Conservation (phyloP, 75 land plant genomes). For the Cryptomeria japonica region DNA sequence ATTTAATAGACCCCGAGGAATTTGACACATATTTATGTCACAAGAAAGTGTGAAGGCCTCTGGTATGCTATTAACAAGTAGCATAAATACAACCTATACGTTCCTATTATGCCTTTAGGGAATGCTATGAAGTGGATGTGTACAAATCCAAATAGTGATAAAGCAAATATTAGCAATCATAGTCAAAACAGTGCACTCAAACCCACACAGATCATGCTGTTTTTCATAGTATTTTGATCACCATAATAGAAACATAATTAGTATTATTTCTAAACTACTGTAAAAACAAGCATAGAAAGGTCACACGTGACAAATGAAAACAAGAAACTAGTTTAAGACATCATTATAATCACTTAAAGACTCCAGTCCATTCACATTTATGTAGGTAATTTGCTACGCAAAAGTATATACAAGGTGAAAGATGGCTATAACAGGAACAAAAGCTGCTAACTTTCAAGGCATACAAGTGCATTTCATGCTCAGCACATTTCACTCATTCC, state of each 20-base stretch:
- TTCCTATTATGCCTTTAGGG: not conserved
- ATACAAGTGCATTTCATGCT: not conserved
- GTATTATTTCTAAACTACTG: not conserved
- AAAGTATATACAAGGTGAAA: not conserved
- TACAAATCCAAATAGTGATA: not conserved
- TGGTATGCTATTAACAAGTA: not conserved
- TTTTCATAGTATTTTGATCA: not conserved
- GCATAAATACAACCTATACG: not conserved
- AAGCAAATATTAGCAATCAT: not conserved
- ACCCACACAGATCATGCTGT: not conserved
- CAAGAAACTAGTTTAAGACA: not conserved
- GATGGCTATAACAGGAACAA: not conserved
- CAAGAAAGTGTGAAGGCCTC: not conserved
- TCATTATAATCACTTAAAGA: not conserved
- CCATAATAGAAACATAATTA: not conserved
- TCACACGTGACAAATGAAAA: not conserved
- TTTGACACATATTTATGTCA: too few relatives aligned
- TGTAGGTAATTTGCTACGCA: not conserved
- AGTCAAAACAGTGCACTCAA: not conserved
- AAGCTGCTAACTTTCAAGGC: not conserved
- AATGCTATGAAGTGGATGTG: not conserved
- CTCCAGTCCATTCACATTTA: not conserved
- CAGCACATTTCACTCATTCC: not conserved
- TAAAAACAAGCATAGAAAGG: not conserved
- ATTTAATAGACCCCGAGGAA: not conserved